phyloP scores from a whole-genome alignment of 2,329 filamentous ascomycete genomes.

The Calonectria pseudoturangicola region DNA sequence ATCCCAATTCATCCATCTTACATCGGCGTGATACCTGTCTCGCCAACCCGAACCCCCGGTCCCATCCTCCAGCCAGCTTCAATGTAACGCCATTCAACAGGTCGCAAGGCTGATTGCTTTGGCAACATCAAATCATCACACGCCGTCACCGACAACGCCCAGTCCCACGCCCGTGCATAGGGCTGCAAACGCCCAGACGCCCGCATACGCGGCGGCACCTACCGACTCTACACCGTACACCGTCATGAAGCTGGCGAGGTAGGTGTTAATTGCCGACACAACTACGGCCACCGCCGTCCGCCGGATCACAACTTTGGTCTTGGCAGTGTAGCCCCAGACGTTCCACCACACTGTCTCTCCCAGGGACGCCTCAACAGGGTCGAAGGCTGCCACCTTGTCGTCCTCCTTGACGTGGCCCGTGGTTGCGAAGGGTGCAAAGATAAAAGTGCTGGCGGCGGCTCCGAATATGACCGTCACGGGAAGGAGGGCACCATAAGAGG shows the following conservation, averaged over 20 bases:
- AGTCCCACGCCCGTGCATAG: constrained; percentile 75
- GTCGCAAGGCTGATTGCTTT: constrained; percentile 44
- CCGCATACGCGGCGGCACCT: constrained; percentile 84
- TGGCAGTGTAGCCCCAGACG: constrained; percentile 80
- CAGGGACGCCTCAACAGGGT: constrained; percentile 79
- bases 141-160: constrained; percentile 68
- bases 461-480: constrained; percentile 77
- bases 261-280: constrained; percentile 75
- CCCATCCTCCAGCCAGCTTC: constrained; percentile 35
- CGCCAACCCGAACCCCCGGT: constrained; percentile 20
- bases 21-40: constrained; percentile 25
- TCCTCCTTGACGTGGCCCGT: constrained; percentile 70
- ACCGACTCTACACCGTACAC: constrained; percentile 81
- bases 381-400: constrained; percentile 72
- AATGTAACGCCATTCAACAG: constrained; percentile 29
- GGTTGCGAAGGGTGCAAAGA: constrained; percentile 82
- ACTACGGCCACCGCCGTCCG: constrained; percentile 77
- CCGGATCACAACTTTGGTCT: constrained; percentile 77
- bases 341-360: constrained; percentile 83
- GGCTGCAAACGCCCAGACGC: constrained; percentile 82
- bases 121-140: constrained; percentile 49
- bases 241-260: constrained; percentile 79
- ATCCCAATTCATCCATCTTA: constrained; percentile 43
- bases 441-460: constrained; percentile 82
- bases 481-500: constrained; percentile 76